A percentile compares a stretch with the other conserved stretches of the same genome.
Conservation (phyloP, 257 asterid genomes). For the Agastache rugosa region DNA sequence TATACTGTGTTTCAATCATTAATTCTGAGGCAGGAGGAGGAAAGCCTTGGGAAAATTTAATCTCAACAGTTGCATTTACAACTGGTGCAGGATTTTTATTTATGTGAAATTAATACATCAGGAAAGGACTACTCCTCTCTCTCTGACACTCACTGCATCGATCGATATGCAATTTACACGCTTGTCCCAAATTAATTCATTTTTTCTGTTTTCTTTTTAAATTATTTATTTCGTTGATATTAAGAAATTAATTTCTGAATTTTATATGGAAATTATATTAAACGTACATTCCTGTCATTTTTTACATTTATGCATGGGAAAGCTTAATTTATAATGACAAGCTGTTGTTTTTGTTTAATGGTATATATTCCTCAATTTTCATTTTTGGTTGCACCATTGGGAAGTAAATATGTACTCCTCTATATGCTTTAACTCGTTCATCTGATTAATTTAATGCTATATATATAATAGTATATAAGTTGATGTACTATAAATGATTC, state of each 20-base stretch:
- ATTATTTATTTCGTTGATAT: not conserved
- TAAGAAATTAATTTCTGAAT: not conserved
- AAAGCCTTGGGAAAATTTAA: conserved; percentile 24
- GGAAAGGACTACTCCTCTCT: conserved; percentile 37
- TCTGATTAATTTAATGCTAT: too few relatives aligned
- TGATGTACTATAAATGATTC: not conserved
- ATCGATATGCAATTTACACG: conserved; percentile 33
- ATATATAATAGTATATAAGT: too few relatives aligned
- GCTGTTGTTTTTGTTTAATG: not conserved
- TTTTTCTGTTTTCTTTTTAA: not conserved
- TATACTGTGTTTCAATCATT: conserved; percentile 44
- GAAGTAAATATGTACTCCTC: not conserved
- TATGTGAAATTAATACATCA: conserved; percentile 29
- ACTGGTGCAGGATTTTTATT: conserved; percentile 34
- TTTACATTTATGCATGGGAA: conserved; percentile 7
- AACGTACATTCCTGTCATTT: not conserved
- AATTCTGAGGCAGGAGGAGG: conserved; percentile 27
- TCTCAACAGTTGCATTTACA: conserved; percentile 37
- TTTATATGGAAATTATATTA: not conserved
- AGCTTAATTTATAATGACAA: not conserved
- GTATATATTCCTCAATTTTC: not conserved
- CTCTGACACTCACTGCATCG: conserved; percentile 34
- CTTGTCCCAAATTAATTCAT: not conserved
- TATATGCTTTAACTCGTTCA: not conserved
- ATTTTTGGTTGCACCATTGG: not conserved